Evolutionary conservation across 768 basidiomycete genomes (phyloP).

Genomic region (Asterophora lycoperdoides): DNA sequence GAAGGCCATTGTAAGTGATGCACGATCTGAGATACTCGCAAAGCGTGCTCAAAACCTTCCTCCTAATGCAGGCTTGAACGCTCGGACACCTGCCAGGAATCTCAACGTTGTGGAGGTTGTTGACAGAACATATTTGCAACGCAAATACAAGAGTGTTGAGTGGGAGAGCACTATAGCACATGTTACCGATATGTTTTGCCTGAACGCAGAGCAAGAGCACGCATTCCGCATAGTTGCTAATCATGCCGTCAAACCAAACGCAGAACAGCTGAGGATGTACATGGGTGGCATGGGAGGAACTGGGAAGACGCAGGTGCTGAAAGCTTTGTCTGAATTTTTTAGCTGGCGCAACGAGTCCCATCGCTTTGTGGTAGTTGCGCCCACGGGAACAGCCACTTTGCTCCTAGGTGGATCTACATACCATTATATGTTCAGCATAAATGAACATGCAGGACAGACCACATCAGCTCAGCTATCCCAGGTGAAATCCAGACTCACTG

Average conservation of each 20-base stretch:
- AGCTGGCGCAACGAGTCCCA: not conserved
- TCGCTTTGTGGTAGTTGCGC: too few relatives aligned
- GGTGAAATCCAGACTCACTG: slow-evolving; percentile 19
- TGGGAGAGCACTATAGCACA: not conserved
- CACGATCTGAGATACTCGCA: too few relatives aligned
- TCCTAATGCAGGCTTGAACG: too few relatives aligned
- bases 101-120: not conserved
- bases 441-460: slow-evolving; percentile 5
- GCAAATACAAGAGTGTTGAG: not conserved
- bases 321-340: slow-evolving; percentile 9
- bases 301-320: slow-evolving; percentile 27
- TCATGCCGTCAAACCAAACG: slow-evolving; percentile 20
- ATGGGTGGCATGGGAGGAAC: slow-evolving; percentile 31
- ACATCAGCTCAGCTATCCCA: too few relatives aligned
- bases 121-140: not conserved
- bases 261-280: slow-evolving; percentile 24
- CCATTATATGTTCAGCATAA: slow-evolving; percentile 29
- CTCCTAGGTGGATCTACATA: slow-evolving; percentile 35
- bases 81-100: not conserved
- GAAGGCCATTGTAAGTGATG: too few relatives aligned
- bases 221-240: too few relatives aligned
- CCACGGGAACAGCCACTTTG: slow-evolving; percentile 33
- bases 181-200: not conserved
- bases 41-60: too few relatives aligned
- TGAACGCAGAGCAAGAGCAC: slow-evolving; percentile 8